Evolutionary conservation across 2,329 filamentous ascomycete genomes (phyloP).

Genomic region (Aaosphaeria arxii): DNA sequence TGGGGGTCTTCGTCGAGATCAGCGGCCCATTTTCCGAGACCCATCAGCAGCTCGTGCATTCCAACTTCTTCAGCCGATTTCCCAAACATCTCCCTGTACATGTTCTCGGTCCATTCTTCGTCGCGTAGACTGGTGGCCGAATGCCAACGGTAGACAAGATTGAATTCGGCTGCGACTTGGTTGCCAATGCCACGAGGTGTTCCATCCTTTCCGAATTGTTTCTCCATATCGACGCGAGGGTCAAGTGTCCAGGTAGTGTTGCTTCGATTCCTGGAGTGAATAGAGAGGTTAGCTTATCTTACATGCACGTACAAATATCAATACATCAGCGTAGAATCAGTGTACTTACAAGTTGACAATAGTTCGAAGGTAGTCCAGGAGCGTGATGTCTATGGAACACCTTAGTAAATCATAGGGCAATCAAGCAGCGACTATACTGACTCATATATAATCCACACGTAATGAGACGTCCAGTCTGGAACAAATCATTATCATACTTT

Average conservation of each 20-base stretch:
- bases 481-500: conserved; percentile 43
- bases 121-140: conserved; percentile 71
- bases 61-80: not conserved
- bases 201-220: conserved; percentile 38
- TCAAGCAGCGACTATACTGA: too few relatives aligned
- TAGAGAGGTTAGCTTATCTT: too few relatives aligned
- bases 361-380: not conserved
- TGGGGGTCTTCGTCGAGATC: conserved; percentile 58
- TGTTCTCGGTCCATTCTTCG: conserved; percentile 69
- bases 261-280: conserved; percentile 37
- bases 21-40: not conserved
- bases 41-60: not conserved
- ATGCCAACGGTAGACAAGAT: conserved; percentile 83
- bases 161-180: conserved; percentile 81
- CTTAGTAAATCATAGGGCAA: too few relatives aligned
- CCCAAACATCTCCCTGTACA: conserved; percentile 5
- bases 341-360: not conserved
- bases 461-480: conserved; percentile 44
- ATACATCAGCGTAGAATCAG: too few relatives aligned
- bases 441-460: conserved; percentile 42
- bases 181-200: conserved; percentile 73
- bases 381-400: not conserved
- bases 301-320: too few relatives aligned
- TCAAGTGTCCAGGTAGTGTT: conserved; percentile 80
- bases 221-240: conserved; percentile 51